Conservation (phyloP, 805 yeast species). For the Kazachstania bromeliacearum region DNA sequence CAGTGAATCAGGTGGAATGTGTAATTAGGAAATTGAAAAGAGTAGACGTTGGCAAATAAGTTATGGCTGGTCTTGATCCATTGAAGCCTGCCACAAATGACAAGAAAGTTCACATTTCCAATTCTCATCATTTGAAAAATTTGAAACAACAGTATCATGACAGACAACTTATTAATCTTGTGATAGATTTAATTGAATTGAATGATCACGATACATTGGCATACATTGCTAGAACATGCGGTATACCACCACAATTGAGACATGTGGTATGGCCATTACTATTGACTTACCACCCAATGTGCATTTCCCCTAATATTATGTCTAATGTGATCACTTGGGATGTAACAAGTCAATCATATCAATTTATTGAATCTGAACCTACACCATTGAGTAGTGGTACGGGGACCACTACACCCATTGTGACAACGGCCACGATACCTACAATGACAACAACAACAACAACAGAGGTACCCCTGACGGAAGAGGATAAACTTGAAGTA, state of each 20-base stretch:
- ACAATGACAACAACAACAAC: not conserved
- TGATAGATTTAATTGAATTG: constrained; percentile 44
- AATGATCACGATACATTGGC: constrained; percentile 72
- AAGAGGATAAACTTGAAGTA: constrained; percentile 12
- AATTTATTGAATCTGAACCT: constrained; percentile 2
- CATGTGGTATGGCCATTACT: constrained; percentile 78
- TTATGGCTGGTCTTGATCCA: too few species aligned
- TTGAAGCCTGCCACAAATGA: too few species aligned
- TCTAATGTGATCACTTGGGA: constrained; percentile 39
- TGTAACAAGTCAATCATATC: constrained; percentile 10
- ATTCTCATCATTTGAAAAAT: constrained; percentile 22
- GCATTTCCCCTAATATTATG: constrained; percentile 59
- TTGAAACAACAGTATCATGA: constrained; percentile 22
- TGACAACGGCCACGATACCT: not conserved
- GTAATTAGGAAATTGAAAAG: too few species aligned
- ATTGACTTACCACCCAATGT: constrained; percentile 77
- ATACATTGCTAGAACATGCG: constrained; percentile 67
- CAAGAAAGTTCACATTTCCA: constrained; percentile 3
- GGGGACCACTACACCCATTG: not conserved
- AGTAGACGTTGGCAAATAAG: not conserved
- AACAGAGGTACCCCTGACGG: not conserved
- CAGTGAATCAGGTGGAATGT: too few species aligned
- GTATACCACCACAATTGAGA: constrained; percentile 76
- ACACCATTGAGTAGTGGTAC: not conserved
- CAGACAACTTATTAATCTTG: constrained; percentile 34